Evolutionary conservation across 2,329 filamentous ascomycete species (phyloP).

Genomic region (Aspergillus costaricaensis): DNA sequence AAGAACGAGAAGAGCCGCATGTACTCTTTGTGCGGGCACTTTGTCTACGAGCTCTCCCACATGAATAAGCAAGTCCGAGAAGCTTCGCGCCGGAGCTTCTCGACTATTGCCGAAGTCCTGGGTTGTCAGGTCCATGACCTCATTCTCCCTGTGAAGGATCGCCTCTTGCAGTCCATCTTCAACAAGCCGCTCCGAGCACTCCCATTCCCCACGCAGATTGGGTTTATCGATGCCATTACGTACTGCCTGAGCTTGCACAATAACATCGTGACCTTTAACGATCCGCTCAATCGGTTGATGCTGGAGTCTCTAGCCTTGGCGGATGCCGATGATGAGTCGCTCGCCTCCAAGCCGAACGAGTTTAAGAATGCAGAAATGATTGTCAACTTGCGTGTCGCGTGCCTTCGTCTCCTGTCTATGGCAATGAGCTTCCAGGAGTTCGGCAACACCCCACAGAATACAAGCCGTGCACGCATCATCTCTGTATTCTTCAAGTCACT

Average conservation of each 20-base stretch:
- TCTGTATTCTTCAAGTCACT: conserved; percentile 97
- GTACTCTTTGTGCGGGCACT: conserved; percentile 75
- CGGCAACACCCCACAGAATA: conserved; percentile 70
- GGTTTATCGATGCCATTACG: conserved; percentile 95
- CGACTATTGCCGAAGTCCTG: conserved; percentile 76
- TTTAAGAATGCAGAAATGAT: conserved; percentile 96
- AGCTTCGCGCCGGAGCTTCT: conserved; percentile 78
- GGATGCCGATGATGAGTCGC: conserved; percentile 88
- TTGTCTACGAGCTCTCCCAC: conserved; percentile 87
- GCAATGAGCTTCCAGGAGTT: conserved; percentile 94
- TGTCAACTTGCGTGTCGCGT: conserved; percentile 85
- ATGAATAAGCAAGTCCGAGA: conserved; percentile 95
- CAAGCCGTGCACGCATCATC: conserved; percentile 69
- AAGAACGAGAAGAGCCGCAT: conserved; percentile 67
- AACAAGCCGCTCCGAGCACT: conserved; percentile 90
- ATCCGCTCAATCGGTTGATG: conserved; percentile 82
- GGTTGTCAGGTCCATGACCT: conserved; percentile 82
- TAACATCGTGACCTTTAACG: conserved; percentile 88
- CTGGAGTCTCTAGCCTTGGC: conserved; percentile 92
- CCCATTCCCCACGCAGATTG: conserved; percentile 93
- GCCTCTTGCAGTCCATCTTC: conserved; percentile 87
- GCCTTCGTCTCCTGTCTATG: conserved; percentile 87
- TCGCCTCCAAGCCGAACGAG: conserved; percentile 90
- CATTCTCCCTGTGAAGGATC: conserved; percentile 84
- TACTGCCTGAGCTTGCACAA: conserved; percentile 89